Base-by-base conservation (phyloP, 495 filamentous ascomycete species). In the Xylaria nigripes region DNA sequence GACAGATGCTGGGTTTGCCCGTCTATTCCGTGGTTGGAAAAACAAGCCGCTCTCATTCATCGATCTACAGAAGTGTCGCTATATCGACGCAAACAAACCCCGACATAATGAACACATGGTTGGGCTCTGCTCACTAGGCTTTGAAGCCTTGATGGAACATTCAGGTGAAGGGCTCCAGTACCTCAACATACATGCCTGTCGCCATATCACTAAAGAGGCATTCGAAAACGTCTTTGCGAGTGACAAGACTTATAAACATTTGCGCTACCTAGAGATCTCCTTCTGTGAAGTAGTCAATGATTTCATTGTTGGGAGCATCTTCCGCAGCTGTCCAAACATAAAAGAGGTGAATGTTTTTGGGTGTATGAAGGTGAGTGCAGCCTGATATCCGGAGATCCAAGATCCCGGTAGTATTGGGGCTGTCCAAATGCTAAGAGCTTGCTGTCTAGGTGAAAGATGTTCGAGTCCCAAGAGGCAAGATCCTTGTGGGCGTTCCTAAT, bases 101-200 rank as follows among this genome's bases (percentile, higher is more conserved):
- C 61, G 69, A 18, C 58, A 67, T n/a, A 89, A 86, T 60, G 77
- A 81, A 1, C 71, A 83, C 54, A 72, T 73, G 18, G 68, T 87
- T 27, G 89, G 89, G 16, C 79, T 95, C 50, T 86, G 82, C 42
- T 84, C 82, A 9, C 63, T 74, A 36, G 89, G 86, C 0, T 91
- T 96, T 67, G 60, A 75, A 44, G 85, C 89, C 1, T 67, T 95
- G 48, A 95, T 96, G 87, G 69, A 69, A n/a, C 90, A 95, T 62
- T 95, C 90, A 0, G 86, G 86, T 34, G 57, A 63, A 7, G 68
- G 61, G 9, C 69, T 96, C 1, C 68, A 76, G 52, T 69, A 75
- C 16, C 69, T 96, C 18, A 84, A 92, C 59, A 74, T 95, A 24
- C 72, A 84, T 13, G 89, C 83, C 7, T 95, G 90, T 63, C 82